Conservation (phyloP, 2,329 filamentous ascomycete species). For the Colletotrichum tabaci region DNA sequence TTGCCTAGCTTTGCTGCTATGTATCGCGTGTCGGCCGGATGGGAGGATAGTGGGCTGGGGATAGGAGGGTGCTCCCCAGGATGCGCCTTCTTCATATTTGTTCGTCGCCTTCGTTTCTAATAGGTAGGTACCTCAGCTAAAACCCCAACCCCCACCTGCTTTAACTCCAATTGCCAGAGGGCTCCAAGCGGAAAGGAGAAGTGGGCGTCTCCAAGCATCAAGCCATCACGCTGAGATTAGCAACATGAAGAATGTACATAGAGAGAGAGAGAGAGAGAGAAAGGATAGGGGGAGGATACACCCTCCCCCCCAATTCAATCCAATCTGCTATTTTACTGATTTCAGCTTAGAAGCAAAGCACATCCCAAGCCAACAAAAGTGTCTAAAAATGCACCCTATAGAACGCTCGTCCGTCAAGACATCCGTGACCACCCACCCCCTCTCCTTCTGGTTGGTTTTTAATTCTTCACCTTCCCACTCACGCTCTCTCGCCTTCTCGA, state of each 20-base stretch:
- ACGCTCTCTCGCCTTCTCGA: background rate
- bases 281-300: background rate
- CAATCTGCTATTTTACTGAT: conserved; percentile 4
- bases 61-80: conserved; percentile 1
- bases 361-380: conserved; percentile 10
- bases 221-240: background rate
- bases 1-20: background rate
- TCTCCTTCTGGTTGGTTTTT: conserved; percentile 24
- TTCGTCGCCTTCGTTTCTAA: conserved; percentile 12
- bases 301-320: conserved; percentile 1
- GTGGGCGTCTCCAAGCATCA: background rate
- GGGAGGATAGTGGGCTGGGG: conserved; percentile 9
- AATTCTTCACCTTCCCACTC: conserved; percentile 39
- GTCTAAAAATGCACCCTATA: conserved; percentile 33
- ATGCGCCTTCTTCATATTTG: conserved; percentile 8
- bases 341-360: conserved; percentile 3
- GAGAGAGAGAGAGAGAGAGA: background rate
- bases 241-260: too few relatives aligned
- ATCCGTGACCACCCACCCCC: conserved; percentile 16
- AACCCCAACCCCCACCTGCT: conserved; percentile 33
- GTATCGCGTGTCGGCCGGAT: conserved; percentile 21
- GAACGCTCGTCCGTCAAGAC: conserved; percentile 35
- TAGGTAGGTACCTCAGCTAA: conserved; percentile 5
- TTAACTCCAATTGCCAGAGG: conserved; percentile 12
- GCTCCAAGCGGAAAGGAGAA: conserved; percentile 2